Conservation (phyloP, 1,284 basidiomycete genomes). For the Trichosporon inkin region DNA sequence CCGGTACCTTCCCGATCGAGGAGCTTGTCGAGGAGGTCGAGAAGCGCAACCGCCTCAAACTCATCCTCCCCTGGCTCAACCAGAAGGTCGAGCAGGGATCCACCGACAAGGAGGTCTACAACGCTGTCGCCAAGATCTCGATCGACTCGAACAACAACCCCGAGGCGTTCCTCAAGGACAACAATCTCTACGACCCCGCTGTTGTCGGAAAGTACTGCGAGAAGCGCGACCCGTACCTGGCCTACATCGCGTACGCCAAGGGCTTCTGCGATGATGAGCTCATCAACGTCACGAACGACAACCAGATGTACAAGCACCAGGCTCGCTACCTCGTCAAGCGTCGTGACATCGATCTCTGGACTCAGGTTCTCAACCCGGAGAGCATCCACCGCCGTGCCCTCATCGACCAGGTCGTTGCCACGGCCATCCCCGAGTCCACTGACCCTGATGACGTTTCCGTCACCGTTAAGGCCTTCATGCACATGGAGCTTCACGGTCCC, state of each 20-base stretch:
- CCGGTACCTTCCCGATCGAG: slow-evolving; percentile 95
- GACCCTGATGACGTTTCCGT: slow-evolving; percentile 98
- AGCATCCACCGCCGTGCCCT: slow-evolving; percentile 90
- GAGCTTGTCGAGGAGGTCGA: slow-evolving; percentile 97
- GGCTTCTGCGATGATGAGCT: slow-evolving; percentile 99
- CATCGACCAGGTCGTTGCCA: slow-evolving; percentile 92
- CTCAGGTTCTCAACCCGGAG: slow-evolving; percentile 83
- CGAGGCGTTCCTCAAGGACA: slow-evolving; percentile 95
- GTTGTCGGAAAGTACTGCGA: slow-evolving; percentile 99
- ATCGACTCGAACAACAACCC: slow-evolving; percentile 99
- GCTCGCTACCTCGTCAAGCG: slow-evolving; percentile 97
- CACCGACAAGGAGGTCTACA: slow-evolving; percentile 89
- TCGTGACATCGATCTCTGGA: slow-evolving; percentile 93
- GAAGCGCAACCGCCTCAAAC: slow-evolving; percentile 89
- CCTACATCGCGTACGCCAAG: slow-evolving; percentile 99
- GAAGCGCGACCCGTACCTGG: slow-evolving; percentile 95
- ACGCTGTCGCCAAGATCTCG: slow-evolving; percentile 96
- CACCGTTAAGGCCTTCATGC: slow-evolving; percentile 98
- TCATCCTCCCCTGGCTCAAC: slow-evolving; percentile 96
- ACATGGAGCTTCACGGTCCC: slow-evolving; percentile 94
- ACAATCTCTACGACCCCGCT: slow-evolving; percentile 90
- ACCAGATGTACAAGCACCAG: slow-evolving; percentile 99
- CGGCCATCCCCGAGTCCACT: slow-evolving; percentile 93
- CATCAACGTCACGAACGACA: slow-evolving; percentile 95
- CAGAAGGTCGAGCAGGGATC: slow-evolving; percentile 85